A percentile compares a stretch with the other conserved stretches of the same genome.
Conservation (phyloP, 352 stramenopile species). For the Peronosclerospora sorghi region DNA sequence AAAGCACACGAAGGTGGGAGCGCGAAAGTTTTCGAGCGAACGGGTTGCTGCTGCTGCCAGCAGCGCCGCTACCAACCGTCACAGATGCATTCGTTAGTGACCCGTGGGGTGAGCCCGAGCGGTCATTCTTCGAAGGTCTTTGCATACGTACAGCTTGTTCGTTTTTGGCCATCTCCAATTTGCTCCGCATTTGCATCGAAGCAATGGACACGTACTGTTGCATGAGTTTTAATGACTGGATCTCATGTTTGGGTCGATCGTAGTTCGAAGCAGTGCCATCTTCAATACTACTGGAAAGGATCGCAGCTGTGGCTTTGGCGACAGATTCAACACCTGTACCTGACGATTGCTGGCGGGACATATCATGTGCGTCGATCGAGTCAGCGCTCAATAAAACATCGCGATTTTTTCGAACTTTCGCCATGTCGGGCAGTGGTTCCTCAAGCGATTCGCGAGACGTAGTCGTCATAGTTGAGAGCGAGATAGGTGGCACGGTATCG, state of each 20-base stretch:
- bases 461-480: constrained; percentile 10
- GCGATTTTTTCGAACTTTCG: constrained; percentile 16
- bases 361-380: constrained; percentile 48
- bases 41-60: constrained; percentile 22
- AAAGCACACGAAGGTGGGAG: constrained; percentile 45
- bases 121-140: constrained; percentile 26
- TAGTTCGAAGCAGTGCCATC: constrained; percentile 24
- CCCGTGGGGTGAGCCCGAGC: constrained; percentile 14
- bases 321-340: constrained; percentile 17
- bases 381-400: constrained; percentile 56
- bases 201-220: constrained; percentile 81
- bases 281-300: constrained; percentile 17
- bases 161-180: constrained; percentile 72
- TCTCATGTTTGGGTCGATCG: constrained; percentile 67
- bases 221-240: constrained; percentile 74
- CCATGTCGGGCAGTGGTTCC: constrained; percentile 12
- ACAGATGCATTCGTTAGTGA: constrained; percentile 19
- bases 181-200: constrained; percentile 85
- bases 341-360: constrained; percentile 23
- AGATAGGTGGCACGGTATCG: constrained; percentile 9
- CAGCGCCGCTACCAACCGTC: constrained; percentile 9
- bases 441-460: constrained; percentile 23
- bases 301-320: constrained; percentile 12
- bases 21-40: constrained; percentile 49
- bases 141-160: constrained; percentile 71